phyloP scores from a whole-genome alignment of 331 rosid genomes.

The Dryas integrifolia region DNA sequence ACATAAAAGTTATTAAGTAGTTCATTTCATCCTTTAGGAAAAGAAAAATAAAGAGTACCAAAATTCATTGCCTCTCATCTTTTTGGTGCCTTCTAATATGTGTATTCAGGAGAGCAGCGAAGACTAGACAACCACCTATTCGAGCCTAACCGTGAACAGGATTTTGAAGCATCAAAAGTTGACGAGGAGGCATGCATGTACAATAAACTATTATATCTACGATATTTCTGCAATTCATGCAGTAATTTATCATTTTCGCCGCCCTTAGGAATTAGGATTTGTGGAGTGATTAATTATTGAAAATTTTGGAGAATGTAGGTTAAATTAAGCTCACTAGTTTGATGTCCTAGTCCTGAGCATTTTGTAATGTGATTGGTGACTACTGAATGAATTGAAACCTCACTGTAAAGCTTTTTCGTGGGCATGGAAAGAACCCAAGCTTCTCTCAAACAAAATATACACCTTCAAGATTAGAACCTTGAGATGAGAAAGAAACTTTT shows the following conservation, averaged over 20 bases:
- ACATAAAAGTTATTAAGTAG: not conserved
- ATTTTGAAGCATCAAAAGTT: slow-evolving; percentile 34
- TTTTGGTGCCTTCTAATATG: slow-evolving; percentile 9
- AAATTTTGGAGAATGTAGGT: slow-evolving; percentile 12
- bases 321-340: slow-evolving; percentile 16
- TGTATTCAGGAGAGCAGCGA: slow-evolving; percentile 70
- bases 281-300: slow-evolving; percentile 33
- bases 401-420: slow-evolving; percentile 17
- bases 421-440: slow-evolving; percentile 5
- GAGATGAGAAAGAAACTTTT: slow-evolving; percentile 47
- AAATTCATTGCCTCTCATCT: not conserved
- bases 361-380: not conserved
- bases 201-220: slow-evolving; percentile 32
- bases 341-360: slow-evolving; percentile 21
- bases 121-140: slow-evolving; percentile 65
- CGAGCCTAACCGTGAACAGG: slow-evolving; percentile 39
- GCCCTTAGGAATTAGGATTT: slow-evolving; percentile 19
- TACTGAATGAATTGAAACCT: slow-evolving; percentile 10
- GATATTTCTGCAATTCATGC: slow-evolving; percentile 20
- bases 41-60: not conserved
- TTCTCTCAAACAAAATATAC: slow-evolving; percentile 37
- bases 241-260: slow-evolving; percentile 12
- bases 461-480: slow-evolving; percentile 23
- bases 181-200: slow-evolving; percentile 34
- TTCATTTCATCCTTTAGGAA: not conserved